Base-by-base conservation (phyloP, 345 rosid species). In the Raphanus raphanistrum region DNA sequence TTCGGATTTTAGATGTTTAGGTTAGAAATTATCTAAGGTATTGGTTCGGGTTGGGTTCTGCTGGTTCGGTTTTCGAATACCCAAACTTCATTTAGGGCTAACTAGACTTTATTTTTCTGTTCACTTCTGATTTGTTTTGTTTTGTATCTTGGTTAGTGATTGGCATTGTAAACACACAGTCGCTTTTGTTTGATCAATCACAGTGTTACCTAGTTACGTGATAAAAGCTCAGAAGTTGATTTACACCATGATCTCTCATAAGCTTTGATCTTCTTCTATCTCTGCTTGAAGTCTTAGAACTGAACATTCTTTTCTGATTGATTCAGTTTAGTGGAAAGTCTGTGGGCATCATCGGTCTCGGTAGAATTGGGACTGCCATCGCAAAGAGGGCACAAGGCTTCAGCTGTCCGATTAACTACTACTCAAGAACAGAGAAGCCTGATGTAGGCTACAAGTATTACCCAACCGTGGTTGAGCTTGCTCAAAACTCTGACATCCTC, bases 381-480 rank as follows among this genome's bases (percentile, higher is more conserved):
- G 92, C 92, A 0, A 83, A 83, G 84, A 87, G 97, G 82, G 94
- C 91, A 36, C 87, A 88, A 78, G 97, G 90, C 36, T 89, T 91
- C 79, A 81, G 79, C 72, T 91, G 94, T 77, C 84, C 94, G 33
- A 84, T 87, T n/a, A 82, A 81, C 71, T 91, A 91, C 84, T 79
- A 77, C 83, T 70, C 90, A 2, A 88, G 92, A 78, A 75, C 89
- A 27, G 61, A 77, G 76, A 89, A 89, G 77, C 36, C 85, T 66
- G 77, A 72, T 8, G 66, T 65, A 4, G 80, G 64, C 50, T 90
- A 90, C 87, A 86, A 84, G 60, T 89, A 89, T 65, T 75, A 82
- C 64, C 82, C 91, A 2, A 83, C 79, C 8, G 84, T 86, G 28
- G 63, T 85, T 31, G 89, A 88, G 74, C 80, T 89, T 80, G 97